Percentiles rank a stretch among this genome's conserved stretches.
phyloP scores from a whole-genome alignment of 495 filamentous ascomycete genomes.

The Diplogelasinospora grovesii region DNA sequence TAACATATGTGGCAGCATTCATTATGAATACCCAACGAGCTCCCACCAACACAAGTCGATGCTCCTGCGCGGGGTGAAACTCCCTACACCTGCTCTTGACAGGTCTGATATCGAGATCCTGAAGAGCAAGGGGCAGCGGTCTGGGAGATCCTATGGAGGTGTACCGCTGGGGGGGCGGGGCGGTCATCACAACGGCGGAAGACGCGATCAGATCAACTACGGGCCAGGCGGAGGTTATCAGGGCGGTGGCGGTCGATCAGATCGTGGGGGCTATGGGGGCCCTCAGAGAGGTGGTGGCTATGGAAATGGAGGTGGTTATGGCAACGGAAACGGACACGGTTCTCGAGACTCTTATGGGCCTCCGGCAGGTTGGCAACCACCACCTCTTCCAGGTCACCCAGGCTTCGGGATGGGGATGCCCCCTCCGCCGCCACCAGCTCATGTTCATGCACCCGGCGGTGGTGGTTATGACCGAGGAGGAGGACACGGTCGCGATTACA shows the following conservation, averaged over 20 bases:
- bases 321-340: conserved; percentile 22
- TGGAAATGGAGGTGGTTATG: conserved; percentile 18
- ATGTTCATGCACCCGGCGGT: conserved; percentile 2
- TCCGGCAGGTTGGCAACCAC: conserved; percentile 34
- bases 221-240: conserved; percentile 22
- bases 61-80: conserved; percentile 77
- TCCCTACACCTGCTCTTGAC: conserved; percentile 62
- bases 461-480: not conserved
- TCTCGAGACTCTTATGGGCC: conserved; percentile 26
- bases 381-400: conserved; percentile 35
- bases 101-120: conserved; percentile 64
- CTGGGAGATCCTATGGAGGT: conserved; percentile 48
- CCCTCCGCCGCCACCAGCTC: conserved; percentile 36
- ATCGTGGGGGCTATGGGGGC: conserved; percentile 16
- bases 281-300: conserved; percentile 13
- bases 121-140: conserved; percentile 49
- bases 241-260: conserved; percentile 9
- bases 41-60: conserved; percentile 81
- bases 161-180: conserved; percentile 27
- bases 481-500: conserved; percentile 18
- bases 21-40: conserved; percentile 73
- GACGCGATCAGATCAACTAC: conserved; percentile 35
- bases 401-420: conserved; percentile 41
- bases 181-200: conserved; percentile 22
- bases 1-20: conserved; percentile 50